Evolutionary conservation across 805 yeast species (phyloP).

Genomic region (Teunomyces stri): DNA sequence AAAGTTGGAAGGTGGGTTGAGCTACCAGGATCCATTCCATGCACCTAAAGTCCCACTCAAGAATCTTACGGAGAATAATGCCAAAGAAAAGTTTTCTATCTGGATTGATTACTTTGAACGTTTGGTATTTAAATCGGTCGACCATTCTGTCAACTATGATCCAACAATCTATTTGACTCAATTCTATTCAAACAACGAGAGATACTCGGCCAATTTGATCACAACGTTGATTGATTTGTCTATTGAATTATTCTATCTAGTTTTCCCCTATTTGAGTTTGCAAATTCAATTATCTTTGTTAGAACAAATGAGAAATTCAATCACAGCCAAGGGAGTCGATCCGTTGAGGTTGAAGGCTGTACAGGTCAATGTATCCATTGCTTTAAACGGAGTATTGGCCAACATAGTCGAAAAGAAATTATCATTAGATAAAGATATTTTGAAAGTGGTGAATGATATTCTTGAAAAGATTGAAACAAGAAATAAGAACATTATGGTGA

Average conservation of each 20-base stretch:
- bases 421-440: conserved; percentile 31
- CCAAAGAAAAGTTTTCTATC: conserved; percentile 8
- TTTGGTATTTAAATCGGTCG: conserved; percentile 17
- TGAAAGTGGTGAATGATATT: conserved; percentile 49
- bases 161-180: conserved; percentile 26
- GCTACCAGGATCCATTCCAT: conserved; percentile 1
- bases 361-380: conserved; percentile 59
- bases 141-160: conserved; percentile 32
- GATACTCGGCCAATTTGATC: conserved; percentile 24
- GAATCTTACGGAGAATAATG: conserved; percentile 1
- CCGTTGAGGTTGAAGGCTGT: conserved; percentile 46
- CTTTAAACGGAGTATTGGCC: conserved; percentile 52
- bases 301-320: conserved; percentile 64
- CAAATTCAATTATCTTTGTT: conserved; percentile 86
- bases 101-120: conserved; percentile 37
- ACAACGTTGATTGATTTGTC: conserved; percentile 67
- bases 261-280: conserved; percentile 68
- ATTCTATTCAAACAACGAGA: conserved; percentile 23
- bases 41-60: not conserved
- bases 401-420: conserved; percentile 17
- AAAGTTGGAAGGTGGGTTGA: not conserved
- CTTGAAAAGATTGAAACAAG: conserved; percentile 40
- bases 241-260: conserved; percentile 67
- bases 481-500: conserved; percentile 39
- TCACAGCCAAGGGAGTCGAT: conserved; percentile 37